Evolutionary conservation across 352 stramenopile genomes (phyloP).

Genomic region (Phytophthora ohioensis): DNA sequence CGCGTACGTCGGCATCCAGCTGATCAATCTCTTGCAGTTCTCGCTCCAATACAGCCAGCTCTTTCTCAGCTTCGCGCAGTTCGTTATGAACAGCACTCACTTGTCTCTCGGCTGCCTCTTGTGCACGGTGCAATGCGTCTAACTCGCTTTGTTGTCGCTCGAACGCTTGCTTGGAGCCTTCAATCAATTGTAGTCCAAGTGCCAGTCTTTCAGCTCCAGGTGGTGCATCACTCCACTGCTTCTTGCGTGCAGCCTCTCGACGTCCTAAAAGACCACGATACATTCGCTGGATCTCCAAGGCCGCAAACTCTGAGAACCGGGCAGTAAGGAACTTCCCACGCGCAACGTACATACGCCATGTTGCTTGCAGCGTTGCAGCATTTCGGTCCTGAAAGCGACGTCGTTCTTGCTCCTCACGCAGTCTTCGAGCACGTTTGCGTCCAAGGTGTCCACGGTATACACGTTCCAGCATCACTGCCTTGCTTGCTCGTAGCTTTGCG

Average conservation of each 20-base stretch:
- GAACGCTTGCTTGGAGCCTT: conserved; percentile 94
- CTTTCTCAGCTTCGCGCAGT: conserved; percentile 91
- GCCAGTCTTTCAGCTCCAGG: conserved; percentile 91
- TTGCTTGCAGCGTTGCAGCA: conserved; percentile 87
- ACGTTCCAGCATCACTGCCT: conserved; percentile 66
- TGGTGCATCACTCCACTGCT: conserved; percentile 88
- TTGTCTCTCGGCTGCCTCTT: conserved; percentile 89
- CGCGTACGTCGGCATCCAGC: conserved; percentile 88
- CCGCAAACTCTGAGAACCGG: conserved; percentile 78
- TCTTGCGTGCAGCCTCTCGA: conserved; percentile 64
- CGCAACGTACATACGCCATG: conserved; percentile 88
- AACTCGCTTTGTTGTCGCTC: conserved; percentile 93
- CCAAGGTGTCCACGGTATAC: conserved; percentile 79
- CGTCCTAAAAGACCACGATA: conserved; percentile 90
- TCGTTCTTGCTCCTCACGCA: conserved; percentile 53
- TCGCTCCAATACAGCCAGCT: conserved; percentile 90
- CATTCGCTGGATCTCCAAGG: conserved; percentile 91
- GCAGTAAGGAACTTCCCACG: conserved; percentile 72
- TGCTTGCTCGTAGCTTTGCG: conserved; percentile 50
- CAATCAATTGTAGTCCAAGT: conserved; percentile 92
- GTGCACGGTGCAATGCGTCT: conserved; percentile 91
- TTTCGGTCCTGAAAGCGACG: conserved; percentile 60
- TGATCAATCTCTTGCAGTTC: conserved; percentile 95
- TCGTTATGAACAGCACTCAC: conserved; percentile 92
- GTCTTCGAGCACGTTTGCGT: conserved; percentile 42